Conservation (phyloP, 2,329 filamentous ascomycete species). For the Paracamarosporium sp. region DNA sequence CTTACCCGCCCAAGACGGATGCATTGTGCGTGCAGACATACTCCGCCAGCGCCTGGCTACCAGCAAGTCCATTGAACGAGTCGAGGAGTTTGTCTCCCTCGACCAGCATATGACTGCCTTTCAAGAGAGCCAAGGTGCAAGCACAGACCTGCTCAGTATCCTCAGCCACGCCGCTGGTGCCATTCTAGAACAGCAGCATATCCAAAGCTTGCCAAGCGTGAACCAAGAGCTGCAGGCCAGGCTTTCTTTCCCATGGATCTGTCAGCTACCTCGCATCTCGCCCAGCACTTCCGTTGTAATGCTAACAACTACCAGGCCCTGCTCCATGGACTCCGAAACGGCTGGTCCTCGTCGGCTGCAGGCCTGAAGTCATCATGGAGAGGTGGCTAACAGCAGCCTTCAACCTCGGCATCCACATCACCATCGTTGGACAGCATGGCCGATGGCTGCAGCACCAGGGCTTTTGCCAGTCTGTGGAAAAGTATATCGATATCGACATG, state of each 20-base stretch:
- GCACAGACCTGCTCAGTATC: neutral
- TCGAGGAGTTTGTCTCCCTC: neutral
- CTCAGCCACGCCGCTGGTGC: neutral
- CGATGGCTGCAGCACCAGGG: neutral
- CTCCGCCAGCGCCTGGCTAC: neutral
- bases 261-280: neutral
- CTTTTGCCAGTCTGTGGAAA: neutral
- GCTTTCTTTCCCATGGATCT: neutral
- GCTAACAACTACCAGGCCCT: neutral
- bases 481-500: neutral
- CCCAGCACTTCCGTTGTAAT: neutral
- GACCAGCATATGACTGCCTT: neutral
- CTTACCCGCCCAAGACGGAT: neutral
- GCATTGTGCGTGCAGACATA: neutral
- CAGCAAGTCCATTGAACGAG: neutral
- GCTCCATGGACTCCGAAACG: neutral
- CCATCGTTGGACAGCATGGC: neutral
- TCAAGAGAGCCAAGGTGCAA: neutral
- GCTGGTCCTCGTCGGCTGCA: neutral
- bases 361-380: neutral
- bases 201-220: neutral
- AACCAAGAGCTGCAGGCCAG: neutral
- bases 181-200: neutral
- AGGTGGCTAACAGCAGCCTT: neutral
- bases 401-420: neutral